Evolutionary conservation across 1,284 basidiomycete species (phyloP).

Genomic region (Papiliotrema fonsecae): DNA sequence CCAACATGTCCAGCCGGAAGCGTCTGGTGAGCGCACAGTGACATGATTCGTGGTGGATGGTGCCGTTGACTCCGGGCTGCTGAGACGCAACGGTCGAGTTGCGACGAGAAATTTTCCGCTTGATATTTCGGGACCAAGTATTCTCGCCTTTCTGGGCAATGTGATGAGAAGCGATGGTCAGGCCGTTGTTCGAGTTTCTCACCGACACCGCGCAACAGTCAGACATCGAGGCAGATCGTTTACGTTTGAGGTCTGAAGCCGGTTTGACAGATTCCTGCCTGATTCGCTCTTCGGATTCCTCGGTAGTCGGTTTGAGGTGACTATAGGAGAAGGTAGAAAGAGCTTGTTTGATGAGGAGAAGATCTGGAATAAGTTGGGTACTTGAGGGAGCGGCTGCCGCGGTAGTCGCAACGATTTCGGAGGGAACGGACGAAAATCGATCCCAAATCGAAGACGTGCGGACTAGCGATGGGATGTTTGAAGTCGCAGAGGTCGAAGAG

Average conservation of each 20-base stretch:
- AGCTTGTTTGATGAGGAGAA: constrained; percentile 23
- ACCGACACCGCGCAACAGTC: constrained; percentile 13
- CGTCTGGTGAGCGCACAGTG: background rate
- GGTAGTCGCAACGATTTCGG: background rate
- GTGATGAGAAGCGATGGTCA: constrained; percentile 2
- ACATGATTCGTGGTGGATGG: background rate
- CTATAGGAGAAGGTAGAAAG: constrained; percentile 21
- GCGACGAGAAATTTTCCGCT: background rate
- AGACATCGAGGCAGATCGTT: background rate
- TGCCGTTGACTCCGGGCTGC: background rate
- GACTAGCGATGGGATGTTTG: background rate
- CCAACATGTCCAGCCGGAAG: background rate
- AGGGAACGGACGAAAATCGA: background rate
- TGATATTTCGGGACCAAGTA: background rate
- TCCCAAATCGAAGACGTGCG: constrained; percentile 7
- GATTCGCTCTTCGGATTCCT: background rate
- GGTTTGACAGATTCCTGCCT: too few relatives aligned
- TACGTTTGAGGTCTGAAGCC: background rate
- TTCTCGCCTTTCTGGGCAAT: too few relatives aligned
- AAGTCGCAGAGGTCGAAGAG: background rate
- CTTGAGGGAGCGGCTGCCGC: constrained; percentile 3
- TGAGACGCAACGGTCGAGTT: background rate
- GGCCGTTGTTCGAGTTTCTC: constrained; percentile 9
- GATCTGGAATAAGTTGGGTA: constrained; percentile 16
- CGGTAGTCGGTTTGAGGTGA: background rate